Percentiles rank a stretch among this genome's conserved stretches.
These are phyloP conservation scores for Tremella fuciformis DNA, from an alignment of 768 basidiomycete genomes.

Conservation along the genomic window DNA sequence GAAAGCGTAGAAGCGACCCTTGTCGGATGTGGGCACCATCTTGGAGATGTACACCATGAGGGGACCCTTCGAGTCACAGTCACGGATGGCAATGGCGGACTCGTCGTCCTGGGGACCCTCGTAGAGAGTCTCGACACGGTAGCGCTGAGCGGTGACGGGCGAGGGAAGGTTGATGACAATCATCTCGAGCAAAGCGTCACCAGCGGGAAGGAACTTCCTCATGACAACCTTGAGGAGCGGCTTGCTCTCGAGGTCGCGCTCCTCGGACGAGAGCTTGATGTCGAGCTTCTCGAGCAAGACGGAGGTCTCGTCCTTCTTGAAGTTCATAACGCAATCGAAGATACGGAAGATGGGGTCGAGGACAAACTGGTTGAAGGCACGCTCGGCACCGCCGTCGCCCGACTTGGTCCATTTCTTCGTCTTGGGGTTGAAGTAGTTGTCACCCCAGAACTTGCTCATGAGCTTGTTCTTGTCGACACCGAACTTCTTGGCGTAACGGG, in stretches of 20 bases:
- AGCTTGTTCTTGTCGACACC: conserved; percentile 99
- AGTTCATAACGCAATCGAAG: conserved; percentile 98
- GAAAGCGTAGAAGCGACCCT: conserved; percentile 99
- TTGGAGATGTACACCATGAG: conserved; percentile 98
- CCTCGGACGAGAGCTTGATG: conserved; percentile 77
- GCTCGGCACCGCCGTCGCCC: conserved; percentile 79
- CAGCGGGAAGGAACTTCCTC: conserved; percentile 99
- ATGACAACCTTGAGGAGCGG: conserved; percentile 93
- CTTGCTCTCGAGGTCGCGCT: conserved; percentile 93
- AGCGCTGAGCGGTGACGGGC: conserved; percentile 91
- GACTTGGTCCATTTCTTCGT: conserved; percentile 95
- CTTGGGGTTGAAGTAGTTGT: conserved; percentile 97
- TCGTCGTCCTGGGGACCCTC: conserved; percentile 99
- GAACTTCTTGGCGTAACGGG: conserved; percentile 94
- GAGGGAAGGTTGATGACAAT: conserved; percentile 99
- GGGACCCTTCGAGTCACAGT: conserved; percentile 94
- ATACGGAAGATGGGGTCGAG: conserved; percentile 99
- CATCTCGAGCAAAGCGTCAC: conserved; percentile 98
- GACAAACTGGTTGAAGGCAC: conserved; percentile 95
- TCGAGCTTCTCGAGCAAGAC: conserved; percentile 95
- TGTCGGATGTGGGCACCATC: conserved; percentile 99
- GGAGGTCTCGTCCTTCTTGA: conserved; percentile 83
- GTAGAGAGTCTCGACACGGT: conserved; percentile 99
- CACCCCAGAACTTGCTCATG: conserved; percentile 96
- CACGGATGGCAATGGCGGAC: conserved; percentile 95